These are phyloP conservation scores for Aphanomyces stellatus DNA, from an alignment of 352 stramenopile genomes.

Conservation along the genomic window DNA sequence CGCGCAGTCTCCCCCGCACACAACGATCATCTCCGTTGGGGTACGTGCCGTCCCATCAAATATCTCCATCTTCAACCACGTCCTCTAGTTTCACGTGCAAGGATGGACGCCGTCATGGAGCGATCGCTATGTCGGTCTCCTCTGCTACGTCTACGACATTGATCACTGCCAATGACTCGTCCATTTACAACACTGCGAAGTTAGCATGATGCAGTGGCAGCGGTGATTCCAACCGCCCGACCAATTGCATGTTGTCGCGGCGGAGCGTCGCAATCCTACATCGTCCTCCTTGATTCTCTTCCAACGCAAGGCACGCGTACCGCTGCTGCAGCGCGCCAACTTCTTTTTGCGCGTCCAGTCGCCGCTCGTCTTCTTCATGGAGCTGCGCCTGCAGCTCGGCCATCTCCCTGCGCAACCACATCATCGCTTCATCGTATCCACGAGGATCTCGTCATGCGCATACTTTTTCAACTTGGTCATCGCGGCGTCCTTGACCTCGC, in stretches of 20 bases:
- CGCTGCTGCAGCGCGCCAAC: neutral
- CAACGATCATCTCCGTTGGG: slow-evolving; percentile 66
- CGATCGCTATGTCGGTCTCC: slow-evolving; percentile 38
- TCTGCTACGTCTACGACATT: slow-evolving; percentile 76
- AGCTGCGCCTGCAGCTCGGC: neutral
- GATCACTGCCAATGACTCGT: too few relatives aligned
- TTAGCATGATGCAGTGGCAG: neutral
- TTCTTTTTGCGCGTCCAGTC: slow-evolving; percentile 8
- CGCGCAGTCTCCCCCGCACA: slow-evolving; percentile 29
- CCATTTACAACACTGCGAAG: too few relatives aligned
- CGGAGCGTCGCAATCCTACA: slow-evolving; percentile 13
- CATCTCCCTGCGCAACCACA: slow-evolving; percentile 7
- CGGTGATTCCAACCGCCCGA: slow-evolving; percentile 11
- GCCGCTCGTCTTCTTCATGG: slow-evolving; percentile 2
- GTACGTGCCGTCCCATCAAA: slow-evolving; percentile 29
- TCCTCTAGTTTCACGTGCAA: slow-evolving; percentile 58
- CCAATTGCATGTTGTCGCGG: slow-evolving; percentile 16
- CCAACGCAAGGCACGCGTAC: neutral
- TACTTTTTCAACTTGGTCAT: neutral
- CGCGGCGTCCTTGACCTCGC: slow-evolving; percentile 2
- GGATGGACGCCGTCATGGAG: slow-evolving; percentile 53
- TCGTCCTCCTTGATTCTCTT: neutral
- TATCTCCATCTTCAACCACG: neutral
- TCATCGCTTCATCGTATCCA: neutral
- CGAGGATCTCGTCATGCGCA: neutral